Base-by-base conservation (phyloP, 495 filamentous ascomycete species). In the Penicillium lagena region DNA sequence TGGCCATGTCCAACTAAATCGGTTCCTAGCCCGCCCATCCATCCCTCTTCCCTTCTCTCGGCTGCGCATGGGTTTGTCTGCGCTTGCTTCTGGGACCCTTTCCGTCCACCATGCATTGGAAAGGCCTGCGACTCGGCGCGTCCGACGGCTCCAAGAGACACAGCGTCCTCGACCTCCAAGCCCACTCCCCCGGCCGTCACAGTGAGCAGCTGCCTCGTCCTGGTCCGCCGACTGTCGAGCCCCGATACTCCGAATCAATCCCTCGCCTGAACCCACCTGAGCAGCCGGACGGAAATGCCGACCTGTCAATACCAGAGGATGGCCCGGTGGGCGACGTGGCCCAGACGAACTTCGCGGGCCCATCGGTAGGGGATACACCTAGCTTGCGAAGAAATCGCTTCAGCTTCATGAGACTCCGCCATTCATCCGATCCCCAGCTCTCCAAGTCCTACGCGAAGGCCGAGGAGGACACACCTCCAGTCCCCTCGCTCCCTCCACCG, bases 351-450 rank as follows among this genome's bases (percentile, higher is more conserved):
- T 37, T 47, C 27, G 31, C 52, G 13, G 39, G 41, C 22, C 43
- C 59, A 34, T 54, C 58, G 9, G 42, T 48, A 1, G 54, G 49
- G 29, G 62, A 63, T 11, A 51, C 56, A 27, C 49, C 57, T 10
- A 63, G 48, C 44, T 38, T 63, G 52, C 60, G 62, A 39, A 62
- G 63, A 17, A 68, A 83, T 47, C 83, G 91, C 30, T 96, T 96
- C 60, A 93, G 85, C 60, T 82, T 96, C 67, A 77, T 95, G 66
- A 88, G 84, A 60, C 84, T 95, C 56, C 83, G 91, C 39, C 87
- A 96, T 79, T 90, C 88, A 38, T 96, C 90, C 12, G 93, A 98
- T 63, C 87, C 93, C 37, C 89, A 95, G 58, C 72, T 96, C 40
- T 89, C 88, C 9, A 87, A 83, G 55, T 85, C 86, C 35, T 89